Evolutionary conservation across 2,329 filamentous ascomycete genomes (phyloP).

Genomic region (Alternaria atra): DNA sequence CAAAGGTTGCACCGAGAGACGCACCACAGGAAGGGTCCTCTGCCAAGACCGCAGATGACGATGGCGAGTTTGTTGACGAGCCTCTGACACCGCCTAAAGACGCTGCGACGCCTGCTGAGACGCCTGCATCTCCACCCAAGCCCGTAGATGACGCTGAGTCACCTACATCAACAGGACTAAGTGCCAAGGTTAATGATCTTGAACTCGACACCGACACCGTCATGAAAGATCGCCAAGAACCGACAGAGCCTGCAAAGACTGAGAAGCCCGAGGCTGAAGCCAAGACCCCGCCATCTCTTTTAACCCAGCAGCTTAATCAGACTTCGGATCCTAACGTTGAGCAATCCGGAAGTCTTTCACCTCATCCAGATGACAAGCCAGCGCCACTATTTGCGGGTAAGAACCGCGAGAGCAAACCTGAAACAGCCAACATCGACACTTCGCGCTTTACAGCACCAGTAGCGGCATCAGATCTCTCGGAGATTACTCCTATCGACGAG

Average conservation of each 20-base stretch:
- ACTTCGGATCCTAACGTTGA: constrained; percentile 36
- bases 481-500: constrained; percentile 51
- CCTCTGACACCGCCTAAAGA: constrained; percentile 68
- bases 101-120: constrained; percentile 26
- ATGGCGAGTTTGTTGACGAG: constrained; percentile 81
- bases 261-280: constrained; percentile 36
- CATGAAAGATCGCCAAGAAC: constrained; percentile 51
- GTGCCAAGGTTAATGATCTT: constrained; percentile 65
- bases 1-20: constrained; percentile 55
- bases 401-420: constrained; percentile 39
- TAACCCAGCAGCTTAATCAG: constrained; percentile 55
- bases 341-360: constrained; percentile 52
- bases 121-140: constrained; percentile 31
- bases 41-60: constrained; percentile 46
- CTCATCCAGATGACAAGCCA: constrained; percentile 73
- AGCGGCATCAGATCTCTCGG: constrained; percentile 43
- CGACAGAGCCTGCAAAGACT: constrained; percentile 24
- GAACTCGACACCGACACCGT: constrained; percentile 67
- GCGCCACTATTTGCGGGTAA: constrained; percentile 69
- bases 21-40: constrained; percentile 33
- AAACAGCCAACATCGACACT: constrained; percentile 39
- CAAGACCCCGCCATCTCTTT: constrained; percentile 50
- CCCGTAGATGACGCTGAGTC: constrained; percentile 48
- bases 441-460: constrained; percentile 39
- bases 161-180: constrained; percentile 63